Percentiles rank a stretch among this genome's conserved stretches.
These are phyloP conservation scores for Paramecium primaurelia DNA, from an alignment of 73 alveolate genomes.

Conservation along the genomic window DNA sequence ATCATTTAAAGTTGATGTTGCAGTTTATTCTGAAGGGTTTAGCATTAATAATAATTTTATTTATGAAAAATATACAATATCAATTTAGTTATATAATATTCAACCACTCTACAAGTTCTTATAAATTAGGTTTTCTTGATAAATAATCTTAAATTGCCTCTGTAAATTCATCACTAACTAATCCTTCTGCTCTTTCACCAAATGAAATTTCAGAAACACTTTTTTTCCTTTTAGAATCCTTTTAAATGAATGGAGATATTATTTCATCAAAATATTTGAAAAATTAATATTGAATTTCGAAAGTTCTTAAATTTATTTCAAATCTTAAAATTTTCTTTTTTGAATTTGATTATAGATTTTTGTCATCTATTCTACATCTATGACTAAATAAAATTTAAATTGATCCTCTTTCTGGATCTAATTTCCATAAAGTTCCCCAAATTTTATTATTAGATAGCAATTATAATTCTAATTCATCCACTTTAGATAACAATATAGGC, in stretches of 20 bases:
- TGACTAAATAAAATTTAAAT: not conserved
- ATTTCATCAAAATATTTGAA: not conserved
- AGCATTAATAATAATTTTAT: not conserved
- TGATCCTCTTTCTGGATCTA: not conserved
- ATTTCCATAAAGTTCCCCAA: not conserved
- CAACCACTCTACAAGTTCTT: not conserved
- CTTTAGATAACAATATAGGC: not conserved
- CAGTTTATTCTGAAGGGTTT: not conserved
- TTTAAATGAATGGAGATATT: not conserved
- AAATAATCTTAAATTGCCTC: not conserved
- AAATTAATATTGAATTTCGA: not conserved
- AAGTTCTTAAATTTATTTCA: not conserved
- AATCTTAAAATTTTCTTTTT: not conserved
- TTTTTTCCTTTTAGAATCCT: not conserved
- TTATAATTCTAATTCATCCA: not conserved
- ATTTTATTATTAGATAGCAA: not conserved
- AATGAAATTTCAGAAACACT: not conserved
- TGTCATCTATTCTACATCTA: not conserved
- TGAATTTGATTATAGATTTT: not conserved
- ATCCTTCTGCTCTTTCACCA: not conserved
- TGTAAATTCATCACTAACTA: not conserved
- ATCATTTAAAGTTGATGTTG: not conserved
- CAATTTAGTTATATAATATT: not conserved
- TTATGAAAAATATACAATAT: not conserved
- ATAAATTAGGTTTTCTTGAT: not conserved